Evolutionary conservation across 306 rosid genomes (phyloP), one percentile per base, ranked within the genome.

Genomic region (Fragaria nilgerrensis): DNA sequence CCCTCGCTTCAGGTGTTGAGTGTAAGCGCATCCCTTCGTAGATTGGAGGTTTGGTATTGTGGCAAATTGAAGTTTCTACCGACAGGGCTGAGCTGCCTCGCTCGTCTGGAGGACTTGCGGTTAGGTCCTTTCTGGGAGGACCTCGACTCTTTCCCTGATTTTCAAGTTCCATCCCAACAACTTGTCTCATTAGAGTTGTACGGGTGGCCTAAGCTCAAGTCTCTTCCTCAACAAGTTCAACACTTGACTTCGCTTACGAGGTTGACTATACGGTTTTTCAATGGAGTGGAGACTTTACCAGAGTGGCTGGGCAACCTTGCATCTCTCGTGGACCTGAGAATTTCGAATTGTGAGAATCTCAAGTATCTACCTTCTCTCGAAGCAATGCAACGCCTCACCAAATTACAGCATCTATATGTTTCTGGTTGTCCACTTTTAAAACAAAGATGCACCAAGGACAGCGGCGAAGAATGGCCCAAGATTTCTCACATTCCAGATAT

Each of bases 371-470:
- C 63, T 56, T 20, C 63, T 2, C 66, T 25, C 19, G 4, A 3
- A 9, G 37, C 36, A 2, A 59, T 59, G 65, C 34, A 25, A 59
- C 16, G 37, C 65, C 65, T 59, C 65, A 59, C 65, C 65, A 59
- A 59, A 22, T 58, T 58, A 7, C 0, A 11, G 7, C 0, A 0
- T 0, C 65, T 58, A 3, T 0, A 0, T 0, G 11, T 58, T 23
- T 0, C 0, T 0, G 0, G 2, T 2, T 58, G 34, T 58, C 17
- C 34, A 29, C 66, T 23, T 23, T 19, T 59, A 5, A 3, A 59
- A 13, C 16, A 59, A 59, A 23, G 66, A 59, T 59, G 66, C 36
- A 59, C 2, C 37, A 0, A 10, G 7, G 37, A 13, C 13, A 22
- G 10, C 65, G 65, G 65, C 8, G 36, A 29, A 59, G 66, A 59